Percentiles rank a stretch among this genome's conserved stretches.
These are phyloP conservation scores for Melaleuca alternifolia DNA, from an alignment of 345 rosid species.

Conservation along the genomic window DNA sequence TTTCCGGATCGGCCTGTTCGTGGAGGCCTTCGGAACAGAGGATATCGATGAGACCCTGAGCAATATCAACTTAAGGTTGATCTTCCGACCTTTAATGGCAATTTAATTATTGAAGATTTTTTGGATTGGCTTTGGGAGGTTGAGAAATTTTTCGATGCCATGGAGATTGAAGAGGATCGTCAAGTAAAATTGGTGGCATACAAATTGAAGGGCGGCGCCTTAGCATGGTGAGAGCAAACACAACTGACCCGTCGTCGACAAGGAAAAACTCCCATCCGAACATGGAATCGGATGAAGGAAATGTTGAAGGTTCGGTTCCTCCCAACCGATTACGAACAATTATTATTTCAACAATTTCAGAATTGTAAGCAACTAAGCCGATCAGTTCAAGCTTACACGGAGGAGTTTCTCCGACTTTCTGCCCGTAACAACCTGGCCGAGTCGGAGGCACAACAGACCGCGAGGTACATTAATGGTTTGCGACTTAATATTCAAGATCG, in stretches of 20 bases:
- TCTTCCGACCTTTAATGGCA: background rate
- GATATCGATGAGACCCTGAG: accelerated
- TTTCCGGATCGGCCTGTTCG: background rate
- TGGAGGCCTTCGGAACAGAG: background rate
- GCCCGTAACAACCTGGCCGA: accelerated
- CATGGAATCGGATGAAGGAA: background rate
- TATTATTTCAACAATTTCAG: background rate
- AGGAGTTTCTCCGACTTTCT: background rate
- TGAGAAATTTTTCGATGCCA: background rate
- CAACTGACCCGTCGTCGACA: accelerated
- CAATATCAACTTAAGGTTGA: background rate
- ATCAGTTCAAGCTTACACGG: background rate
- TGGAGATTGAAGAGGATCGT: background rate
- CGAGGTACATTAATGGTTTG: background rate
- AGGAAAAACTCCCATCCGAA: background rate
- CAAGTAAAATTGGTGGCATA: background rate
- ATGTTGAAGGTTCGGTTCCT: background rate
- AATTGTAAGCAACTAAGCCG: background rate
- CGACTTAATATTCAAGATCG: background rate
- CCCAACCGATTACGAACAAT: background rate
- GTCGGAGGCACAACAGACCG: background rate
- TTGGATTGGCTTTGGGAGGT: background rate
- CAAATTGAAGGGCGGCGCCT: too few species aligned
- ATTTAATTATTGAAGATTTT: background rate
- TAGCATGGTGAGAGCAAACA: background rate